These are phyloP conservation scores for Alternaria sp. DNA, from an alignment of 2,329 filamentous ascomycete genomes.

Conservation along the genomic window DNA sequence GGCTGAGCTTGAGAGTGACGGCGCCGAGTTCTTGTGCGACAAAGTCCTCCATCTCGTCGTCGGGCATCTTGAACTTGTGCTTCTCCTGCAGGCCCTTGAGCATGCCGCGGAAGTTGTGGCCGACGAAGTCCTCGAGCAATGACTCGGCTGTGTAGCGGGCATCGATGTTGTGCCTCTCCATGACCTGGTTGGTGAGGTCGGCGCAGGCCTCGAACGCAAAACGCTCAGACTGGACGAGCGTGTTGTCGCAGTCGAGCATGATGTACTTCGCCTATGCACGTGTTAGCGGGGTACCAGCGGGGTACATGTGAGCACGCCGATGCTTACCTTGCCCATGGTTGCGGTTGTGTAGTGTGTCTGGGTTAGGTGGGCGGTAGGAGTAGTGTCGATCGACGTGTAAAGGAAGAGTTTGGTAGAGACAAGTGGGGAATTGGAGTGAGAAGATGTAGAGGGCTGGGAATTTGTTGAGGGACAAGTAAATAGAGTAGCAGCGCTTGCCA, in stretches of 20 bases:
- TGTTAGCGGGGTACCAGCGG: constrained; percentile 34
- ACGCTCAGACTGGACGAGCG: constrained; percentile 89
- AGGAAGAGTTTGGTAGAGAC: constrained; percentile 2
- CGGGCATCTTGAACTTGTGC: constrained; percentile 74
- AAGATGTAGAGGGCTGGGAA: constrained; percentile 18
- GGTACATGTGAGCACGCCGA: constrained; percentile 15
- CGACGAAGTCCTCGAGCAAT: constrained; percentile 87
- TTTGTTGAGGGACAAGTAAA: constrained; percentile 38
- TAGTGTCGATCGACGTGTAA: constrained; percentile 31
- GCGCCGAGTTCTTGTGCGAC: constrained; percentile 81
- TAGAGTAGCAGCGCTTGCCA: constrained; percentile 36
- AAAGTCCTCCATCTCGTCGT: constrained; percentile 76
- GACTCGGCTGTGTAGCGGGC: constrained; percentile 79
- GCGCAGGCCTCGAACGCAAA: constrained; percentile 92
- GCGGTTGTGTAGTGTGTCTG: constrained; percentile 21
- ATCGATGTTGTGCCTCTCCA: constrained; percentile 70
- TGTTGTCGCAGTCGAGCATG: constrained; percentile 77
- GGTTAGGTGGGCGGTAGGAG: constrained; percentile 17
- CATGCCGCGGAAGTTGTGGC: constrained; percentile 96
- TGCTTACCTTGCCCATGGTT: constrained; percentile 46
- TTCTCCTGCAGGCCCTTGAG: constrained; percentile 78
- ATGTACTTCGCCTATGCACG: constrained; percentile 57
- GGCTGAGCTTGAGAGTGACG: constrained; percentile 81
- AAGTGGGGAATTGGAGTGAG: constrained; percentile 17
- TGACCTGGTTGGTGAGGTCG: constrained; percentile 86